phyloP scores from a whole-genome alignment of 768 basidiomycete genomes.

The Ephemerocybe angulata region DNA sequence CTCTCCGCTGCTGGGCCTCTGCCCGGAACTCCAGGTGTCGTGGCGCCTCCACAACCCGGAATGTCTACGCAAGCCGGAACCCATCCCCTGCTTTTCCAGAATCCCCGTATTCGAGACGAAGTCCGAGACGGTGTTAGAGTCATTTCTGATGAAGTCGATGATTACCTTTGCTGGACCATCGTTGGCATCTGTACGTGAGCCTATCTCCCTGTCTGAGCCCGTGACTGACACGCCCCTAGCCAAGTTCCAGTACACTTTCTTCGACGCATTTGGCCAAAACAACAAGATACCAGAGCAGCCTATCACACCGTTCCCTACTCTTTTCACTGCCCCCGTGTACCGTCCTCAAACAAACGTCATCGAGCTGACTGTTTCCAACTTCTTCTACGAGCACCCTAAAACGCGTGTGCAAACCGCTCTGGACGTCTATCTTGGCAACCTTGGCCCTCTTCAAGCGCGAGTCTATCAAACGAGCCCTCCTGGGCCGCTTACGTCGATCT shows the following conservation, averaged over 20 bases:
- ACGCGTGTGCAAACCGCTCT: constrained; percentile 64
- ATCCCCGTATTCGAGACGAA: constrained; percentile 79
- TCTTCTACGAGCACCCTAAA: constrained; percentile 76
- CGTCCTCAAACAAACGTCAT: constrained; percentile 68
- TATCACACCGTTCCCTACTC: constrained; percentile 86
- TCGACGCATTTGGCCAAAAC: constrained; percentile 82
- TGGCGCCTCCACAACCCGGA: constrained; percentile 69
- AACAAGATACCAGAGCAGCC: constrained; percentile 71
- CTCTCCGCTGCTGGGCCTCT: constrained; percentile 85
- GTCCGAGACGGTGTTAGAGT: constrained; percentile 71
- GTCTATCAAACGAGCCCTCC: constrained; percentile 72
- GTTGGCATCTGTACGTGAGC: constrained; percentile 81
- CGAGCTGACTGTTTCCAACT: constrained; percentile 83
- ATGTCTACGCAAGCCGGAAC: constrained; percentile 74
- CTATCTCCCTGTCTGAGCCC: constrained; percentile 4
- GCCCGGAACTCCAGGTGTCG: constrained; percentile 68
- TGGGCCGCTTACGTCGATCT: constrained; percentile 61
- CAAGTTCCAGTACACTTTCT: constrained; percentile 93
- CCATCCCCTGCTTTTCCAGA: constrained; percentile 75
- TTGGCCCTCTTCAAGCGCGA: constrained; percentile 79
- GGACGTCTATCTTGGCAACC: constrained; percentile 84
- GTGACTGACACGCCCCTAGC: constrained; percentile 42
- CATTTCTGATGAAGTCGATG: constrained; percentile 87
- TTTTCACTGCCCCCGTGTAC: constrained; percentile 77
- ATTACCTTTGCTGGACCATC: constrained; percentile 94